phyloP scores from a whole-genome alignment of 1,284 basidiomycete genomes.

The Fomitopsis pinicola region DNA sequence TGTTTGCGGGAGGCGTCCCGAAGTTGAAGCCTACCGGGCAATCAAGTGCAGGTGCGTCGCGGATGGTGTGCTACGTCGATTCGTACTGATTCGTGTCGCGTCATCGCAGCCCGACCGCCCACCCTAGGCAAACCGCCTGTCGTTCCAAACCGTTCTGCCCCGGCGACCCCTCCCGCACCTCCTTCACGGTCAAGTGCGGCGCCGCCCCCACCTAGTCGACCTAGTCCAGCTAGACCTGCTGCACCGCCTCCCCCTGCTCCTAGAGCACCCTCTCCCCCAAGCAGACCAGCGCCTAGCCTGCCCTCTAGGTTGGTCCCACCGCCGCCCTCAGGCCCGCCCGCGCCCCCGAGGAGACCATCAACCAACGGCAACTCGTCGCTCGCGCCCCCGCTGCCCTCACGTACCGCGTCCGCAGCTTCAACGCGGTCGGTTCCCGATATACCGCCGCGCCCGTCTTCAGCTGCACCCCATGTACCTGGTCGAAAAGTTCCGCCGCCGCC shows the following conservation, averaged over 20 bases:
- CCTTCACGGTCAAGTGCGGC: constrained; percentile 27
- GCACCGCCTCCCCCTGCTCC: constrained; percentile 22
- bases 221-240: constrained; percentile 25
- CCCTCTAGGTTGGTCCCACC: constrained; percentile 24
- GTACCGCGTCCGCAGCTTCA: constrained; percentile 21
- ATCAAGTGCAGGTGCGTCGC: constrained; percentile 45
- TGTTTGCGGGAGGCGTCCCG: constrained; percentile 91
- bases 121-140: constrained; percentile 19
- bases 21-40: constrained; percentile 78
- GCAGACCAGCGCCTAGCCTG: constrained; percentile 20
- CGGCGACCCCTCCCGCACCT: constrained; percentile 25
- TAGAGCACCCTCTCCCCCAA: constrained; percentile 22
- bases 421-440: constrained; percentile 16
- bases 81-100: not conserved
- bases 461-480: constrained; percentile 26
- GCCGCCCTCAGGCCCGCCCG: constrained; percentile 28
- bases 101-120: constrained; percentile 50
- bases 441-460: constrained; percentile 24
- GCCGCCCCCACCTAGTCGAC: constrained; percentile 31
- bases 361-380: constrained; percentile 17
- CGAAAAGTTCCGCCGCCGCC: constrained; percentile 34
- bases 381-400: constrained; percentile 23
- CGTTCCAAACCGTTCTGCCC: constrained; percentile 43
- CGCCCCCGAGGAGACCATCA: constrained; percentile 33
- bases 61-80: not conserved